These are phyloP conservation scores for Metschnikowia matae DNA, from an alignment of 805 yeast genomes.

Conservation along the genomic window DNA sequence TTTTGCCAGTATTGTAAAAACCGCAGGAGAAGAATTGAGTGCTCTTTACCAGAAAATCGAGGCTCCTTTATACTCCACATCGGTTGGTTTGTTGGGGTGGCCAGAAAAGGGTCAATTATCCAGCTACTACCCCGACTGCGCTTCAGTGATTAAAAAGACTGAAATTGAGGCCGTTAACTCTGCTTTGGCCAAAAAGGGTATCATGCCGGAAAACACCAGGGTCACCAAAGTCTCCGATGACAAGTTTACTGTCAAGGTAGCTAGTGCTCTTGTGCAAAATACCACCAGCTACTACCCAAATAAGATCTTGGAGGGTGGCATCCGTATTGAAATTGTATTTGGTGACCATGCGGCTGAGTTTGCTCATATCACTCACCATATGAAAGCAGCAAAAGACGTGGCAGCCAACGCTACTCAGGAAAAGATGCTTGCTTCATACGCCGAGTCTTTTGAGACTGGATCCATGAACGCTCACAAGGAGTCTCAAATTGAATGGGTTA, in stretches of 20 bases:
- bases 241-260: constrained; percentile 60
- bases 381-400: constrained; percentile 52
- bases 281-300: constrained; percentile 51
- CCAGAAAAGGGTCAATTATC: constrained; percentile 73
- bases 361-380: constrained; percentile 49
- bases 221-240: constrained; percentile 51
- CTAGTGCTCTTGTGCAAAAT: constrained; percentile 55
- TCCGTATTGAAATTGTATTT: constrained; percentile 51
- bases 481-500: constrained; percentile 84
- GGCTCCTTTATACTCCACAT: constrained; percentile 48
- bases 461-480: constrained; percentile 81
- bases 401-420: constrained; percentile 73
- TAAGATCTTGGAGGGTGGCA: constrained; percentile 33
- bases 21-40: constrained; percentile 33
- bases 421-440: constrained; percentile 62
- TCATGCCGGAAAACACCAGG: constrained; percentile 79
- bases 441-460: constrained; percentile 71
- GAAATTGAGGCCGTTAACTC: constrained; percentile 68
- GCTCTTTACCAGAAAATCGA: constrained; percentile 42
- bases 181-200: constrained; percentile 56
- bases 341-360: constrained; percentile 79
- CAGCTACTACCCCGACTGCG: constrained; percentile 57
- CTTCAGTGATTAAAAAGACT: constrained; percentile 40
- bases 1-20: constrained; percentile 47
- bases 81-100: constrained; percentile 62